Evolutionary conservation across 225 moss, liverwort and hornwort species (phyloP), one percentile per base, ranked within the genome.

Genomic region (Neckera pumila): DNA sequence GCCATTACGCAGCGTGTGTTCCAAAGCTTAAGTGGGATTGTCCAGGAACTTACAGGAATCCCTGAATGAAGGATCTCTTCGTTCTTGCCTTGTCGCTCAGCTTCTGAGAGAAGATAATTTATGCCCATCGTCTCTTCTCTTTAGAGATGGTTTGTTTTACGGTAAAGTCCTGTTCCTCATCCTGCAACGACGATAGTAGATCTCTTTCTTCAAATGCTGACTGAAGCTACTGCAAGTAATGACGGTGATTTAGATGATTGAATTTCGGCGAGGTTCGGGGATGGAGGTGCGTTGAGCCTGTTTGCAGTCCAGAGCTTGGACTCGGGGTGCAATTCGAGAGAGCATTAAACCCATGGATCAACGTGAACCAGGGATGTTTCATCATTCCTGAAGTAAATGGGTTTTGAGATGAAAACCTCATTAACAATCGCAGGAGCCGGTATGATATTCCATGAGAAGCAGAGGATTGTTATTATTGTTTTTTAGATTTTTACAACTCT

Each of bases 1-100:
- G 98, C 86, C 95, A 96, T 79, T 97, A 96, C 82, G 89, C 93
- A 47, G 95, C 92, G 43, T 98, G 98, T 70, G 98, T 98, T 38
- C 94, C 94, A 0, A 92, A 92, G 8, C 93, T 95, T 3, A 92
- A 91, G 63, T 98, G 98, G 98, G 87, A 90, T 11, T 98, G 98
- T 70, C 86, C 93, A 2, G 92, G 93, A 42, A 34, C 36, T 10
- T 92, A 89, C 49, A 34, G 65, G 15, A 87, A 53, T 61, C 85
- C 88, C 19, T 92, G 40, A 93, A 82, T 9, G 11, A 57, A 45
- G 49, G 17, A 54, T 57, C 27, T 59, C 64, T 34, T 66, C 61
- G 53, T 65, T 64, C 26, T 80, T 27, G 65, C 76, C 67, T 88
- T 18, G 30, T 34, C 61, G 38, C 43, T 56, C 38, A 78, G 26